Evolutionary conservation across 2,329 filamentous ascomycete genomes (phyloP), one percentile per base, ranked within the genome.

Genomic region (Colletotrichum tamarilloi): DNA sequence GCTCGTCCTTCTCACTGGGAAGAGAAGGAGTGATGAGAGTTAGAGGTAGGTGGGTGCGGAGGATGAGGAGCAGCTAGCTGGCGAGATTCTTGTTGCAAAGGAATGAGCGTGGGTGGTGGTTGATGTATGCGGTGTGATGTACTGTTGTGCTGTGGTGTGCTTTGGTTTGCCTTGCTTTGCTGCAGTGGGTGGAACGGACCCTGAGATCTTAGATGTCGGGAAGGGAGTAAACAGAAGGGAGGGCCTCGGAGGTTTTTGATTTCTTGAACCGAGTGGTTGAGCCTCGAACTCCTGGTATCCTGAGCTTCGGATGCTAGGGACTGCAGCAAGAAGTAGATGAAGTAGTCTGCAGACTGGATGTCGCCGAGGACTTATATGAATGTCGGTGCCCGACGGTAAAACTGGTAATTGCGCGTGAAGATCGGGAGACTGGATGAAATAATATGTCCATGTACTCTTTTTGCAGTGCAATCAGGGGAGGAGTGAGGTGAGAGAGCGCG

Each of bases 201-300:
- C 66, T 38, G 32, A 49, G 56, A 38, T 49, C 60, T 59, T 68
- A 28, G 52, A 66, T 35, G 60, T 68, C 24, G 22, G 38, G 30
- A 19, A 58, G 28, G 42, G 16, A 19, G 32, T 59, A 68, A 59
- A 63, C 30, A 64, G 52, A 32, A 53, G 26, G 49, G 63, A 72
- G 65, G 69, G 66, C 69, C 59, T 72, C 65, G 65, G 65, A 72
- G 65, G 65, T 59, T 72, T 72, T 72, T 72, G 69, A 72, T 55
- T 46, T 68, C 53, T 38, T 59, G 69, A 69, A 72, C 69, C 69
- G 42, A 72, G 59, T 55, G 69, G 69, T 72, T 72, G 59, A 59
- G 69, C 69, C 69, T 72, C 52, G 66, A 69, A 59, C 59, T 69
- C 46, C 57, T 52, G 42, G 32, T 57, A 52, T 59, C 60, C 65